Evolutionary conservation across 1,139 yeast genomes (phyloP).

Genomic region (Taphrina populina): DNA sequence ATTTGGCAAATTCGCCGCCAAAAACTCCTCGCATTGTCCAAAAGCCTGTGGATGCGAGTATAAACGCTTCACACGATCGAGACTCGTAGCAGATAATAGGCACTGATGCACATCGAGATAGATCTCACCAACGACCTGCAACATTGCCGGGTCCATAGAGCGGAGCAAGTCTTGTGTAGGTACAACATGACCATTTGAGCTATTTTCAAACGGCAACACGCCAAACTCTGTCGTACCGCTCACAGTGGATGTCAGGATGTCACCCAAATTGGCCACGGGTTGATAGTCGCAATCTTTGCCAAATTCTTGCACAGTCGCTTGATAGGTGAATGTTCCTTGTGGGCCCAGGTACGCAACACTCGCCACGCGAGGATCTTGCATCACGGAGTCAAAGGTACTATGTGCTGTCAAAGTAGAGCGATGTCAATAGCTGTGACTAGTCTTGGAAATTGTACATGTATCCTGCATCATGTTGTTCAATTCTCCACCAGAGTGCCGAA

Average conservation of each 20-base stretch:
- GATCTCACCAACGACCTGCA: constrained; percentile 59
- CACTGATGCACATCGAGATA: constrained; percentile 81
- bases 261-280: constrained; percentile 24
- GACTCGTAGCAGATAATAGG: constrained; percentile 47
- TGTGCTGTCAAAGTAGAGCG: too few species aligned
- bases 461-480: too few species aligned
- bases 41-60: constrained; percentile 97
- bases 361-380: too few species aligned
- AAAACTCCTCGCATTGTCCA: constrained; percentile 75
- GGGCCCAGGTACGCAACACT: constrained; percentile 32
- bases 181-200: constrained; percentile 91
- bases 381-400: too few species aligned
- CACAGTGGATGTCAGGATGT: constrained; percentile 4
- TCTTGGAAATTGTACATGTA: too few species aligned
- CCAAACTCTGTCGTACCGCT: constrained; percentile 49
- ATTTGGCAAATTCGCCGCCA: constrained; percentile 47
- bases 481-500: too few species aligned
- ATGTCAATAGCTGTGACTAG: too few species aligned
- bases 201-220: constrained; percentile 89
- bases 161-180: constrained; percentile 78
- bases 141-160: not conserved
- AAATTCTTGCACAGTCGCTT: constrained; percentile 18
- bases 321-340: constrained; percentile 31
- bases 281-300: not conserved
- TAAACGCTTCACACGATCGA: constrained; percentile 55